phyloP scores from a whole-genome alignment of 1,284 basidiomycete genomes.

The Ustilago sp. region DNA sequence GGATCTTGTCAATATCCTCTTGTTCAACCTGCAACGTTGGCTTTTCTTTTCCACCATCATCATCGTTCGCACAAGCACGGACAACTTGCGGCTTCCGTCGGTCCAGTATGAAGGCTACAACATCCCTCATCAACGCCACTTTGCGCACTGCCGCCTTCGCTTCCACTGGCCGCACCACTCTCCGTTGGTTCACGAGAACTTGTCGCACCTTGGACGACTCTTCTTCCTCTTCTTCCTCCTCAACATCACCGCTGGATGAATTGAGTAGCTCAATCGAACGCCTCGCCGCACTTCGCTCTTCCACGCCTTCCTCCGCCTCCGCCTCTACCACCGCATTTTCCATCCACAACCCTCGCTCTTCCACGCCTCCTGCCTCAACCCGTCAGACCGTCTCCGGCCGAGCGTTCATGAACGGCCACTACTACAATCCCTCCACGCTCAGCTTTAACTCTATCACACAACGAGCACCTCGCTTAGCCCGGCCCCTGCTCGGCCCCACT shows the following conservation, averaged over 20 bases:
- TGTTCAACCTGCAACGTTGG: no score
- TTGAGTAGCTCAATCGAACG: conserved; percentile 42
- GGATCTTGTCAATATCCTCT: background rate
- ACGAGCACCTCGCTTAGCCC: conserved; percentile 20
- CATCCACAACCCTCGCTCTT: conserved; percentile 33
- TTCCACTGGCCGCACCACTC: background rate
- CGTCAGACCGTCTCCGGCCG: conserved; percentile 50
- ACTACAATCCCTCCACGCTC: conserved; percentile 60
- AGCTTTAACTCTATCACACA: conserved; percentile 36
- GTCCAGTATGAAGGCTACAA: conserved; percentile 6
- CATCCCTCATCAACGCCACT: conserved; percentile 4
- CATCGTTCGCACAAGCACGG: background rate
- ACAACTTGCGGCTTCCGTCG: no score
- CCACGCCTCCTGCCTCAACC: conserved; percentile 1
- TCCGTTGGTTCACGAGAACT: conserved; percentile 6
- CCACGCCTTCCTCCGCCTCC: conserved; percentile 5
- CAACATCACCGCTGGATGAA: conserved; percentile 24
- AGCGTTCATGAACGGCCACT: conserved; percentile 56
- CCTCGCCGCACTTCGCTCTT: conserved; percentile 21
- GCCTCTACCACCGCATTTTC: background rate
- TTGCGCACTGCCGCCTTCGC: background rate
- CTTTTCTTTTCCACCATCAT: background rate
- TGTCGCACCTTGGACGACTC: background rate
- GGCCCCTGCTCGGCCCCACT: conserved; percentile 59
- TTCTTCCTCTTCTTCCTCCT: background rate